These are phyloP conservation scores for Fusarium burgessii DNA, from an alignment of 2,329 filamentous ascomycete genomes.

Conservation along the genomic window DNA sequence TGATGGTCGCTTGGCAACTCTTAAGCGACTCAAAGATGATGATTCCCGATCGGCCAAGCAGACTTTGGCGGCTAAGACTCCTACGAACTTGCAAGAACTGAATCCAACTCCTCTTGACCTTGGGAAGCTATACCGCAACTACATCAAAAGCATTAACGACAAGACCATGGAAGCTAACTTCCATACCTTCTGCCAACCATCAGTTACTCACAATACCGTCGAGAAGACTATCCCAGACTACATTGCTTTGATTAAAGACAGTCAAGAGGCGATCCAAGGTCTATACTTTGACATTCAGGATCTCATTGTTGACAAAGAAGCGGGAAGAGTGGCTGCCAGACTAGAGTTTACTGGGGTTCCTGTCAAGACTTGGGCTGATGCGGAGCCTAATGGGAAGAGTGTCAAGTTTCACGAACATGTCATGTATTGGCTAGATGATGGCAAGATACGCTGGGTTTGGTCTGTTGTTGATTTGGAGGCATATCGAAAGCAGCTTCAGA, in stretches of 20 bases:
- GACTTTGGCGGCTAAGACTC: background rate
- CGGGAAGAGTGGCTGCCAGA: constrained; percentile 1
- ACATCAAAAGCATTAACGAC: constrained; percentile 24
- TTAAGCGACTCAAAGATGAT: constrained; percentile 1
- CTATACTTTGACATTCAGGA: constrained; percentile 24
- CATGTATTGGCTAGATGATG: constrained; percentile 30
- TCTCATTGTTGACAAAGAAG: background rate
- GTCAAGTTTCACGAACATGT: constrained; percentile 38
- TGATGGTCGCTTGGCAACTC: background rate
- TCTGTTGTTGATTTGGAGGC: constrained; percentile 28
- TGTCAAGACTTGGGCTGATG: background rate
- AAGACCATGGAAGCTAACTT: constrained; percentile 23
- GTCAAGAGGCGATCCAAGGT: background rate
- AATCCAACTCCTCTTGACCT: background rate
- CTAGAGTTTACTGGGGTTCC: constrained; percentile 28
- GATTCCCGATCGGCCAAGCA: background rate
- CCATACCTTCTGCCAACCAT: background rate
- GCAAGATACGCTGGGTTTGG: constrained; percentile 29
- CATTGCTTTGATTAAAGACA: constrained; percentile 18
- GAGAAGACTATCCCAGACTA: constrained; percentile 10
- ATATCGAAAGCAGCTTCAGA: background rate
- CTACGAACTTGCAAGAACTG: background rate
- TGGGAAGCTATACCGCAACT: background rate
- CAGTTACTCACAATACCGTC: constrained; percentile 9
- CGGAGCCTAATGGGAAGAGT: background rate